Evolutionary conservation across 176 grass and related monocot species (phyloP).

Genomic region (Oryza officinalis): DNA sequence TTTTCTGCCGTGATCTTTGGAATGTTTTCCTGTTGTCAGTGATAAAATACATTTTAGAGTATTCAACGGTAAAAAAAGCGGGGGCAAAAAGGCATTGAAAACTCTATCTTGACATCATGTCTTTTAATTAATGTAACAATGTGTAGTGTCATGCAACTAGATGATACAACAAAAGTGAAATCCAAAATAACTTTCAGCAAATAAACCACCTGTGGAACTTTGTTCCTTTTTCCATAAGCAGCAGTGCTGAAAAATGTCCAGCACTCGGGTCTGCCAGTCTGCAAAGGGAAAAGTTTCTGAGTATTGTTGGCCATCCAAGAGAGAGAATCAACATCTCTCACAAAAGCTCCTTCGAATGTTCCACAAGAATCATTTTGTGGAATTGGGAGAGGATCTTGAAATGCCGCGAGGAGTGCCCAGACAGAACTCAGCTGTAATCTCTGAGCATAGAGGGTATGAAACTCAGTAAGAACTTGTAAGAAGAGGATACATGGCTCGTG

Average conservation of each 20-base stretch:
- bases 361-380: slow-evolving; percentile 27
- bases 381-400: slow-evolving; percentile 79
- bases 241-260: slow-evolving; percentile 96
- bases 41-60: slow-evolving; percentile 6
- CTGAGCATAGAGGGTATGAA: slow-evolving; percentile 45
- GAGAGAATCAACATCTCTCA: slow-evolving; percentile 78
- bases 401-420: slow-evolving; percentile 92
- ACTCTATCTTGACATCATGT: background rate
- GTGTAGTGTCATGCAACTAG: slow-evolving; percentile 1
- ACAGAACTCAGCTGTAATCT: slow-evolving; percentile 84
- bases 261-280: slow-evolving; percentile 57
- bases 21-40: slow-evolving; percentile 73
- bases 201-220: slow-evolving; percentile 86
- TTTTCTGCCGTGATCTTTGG: slow-evolving; percentile 79
- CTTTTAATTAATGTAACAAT: background rate
- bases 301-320: slow-evolving; percentile 98
- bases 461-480: slow-evolving; percentile 24
- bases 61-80: background rate
- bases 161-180: background rate
- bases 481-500: background rate
- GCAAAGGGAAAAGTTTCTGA: slow-evolving; percentile 62
- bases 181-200: slow-evolving; percentile 32
- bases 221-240: slow-evolving; percentile 77
- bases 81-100: background rate
- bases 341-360: slow-evolving; percentile 88